Conservation (phyloP, 768 basidiomycete species). For the Pisolithus sp. region DNA sequence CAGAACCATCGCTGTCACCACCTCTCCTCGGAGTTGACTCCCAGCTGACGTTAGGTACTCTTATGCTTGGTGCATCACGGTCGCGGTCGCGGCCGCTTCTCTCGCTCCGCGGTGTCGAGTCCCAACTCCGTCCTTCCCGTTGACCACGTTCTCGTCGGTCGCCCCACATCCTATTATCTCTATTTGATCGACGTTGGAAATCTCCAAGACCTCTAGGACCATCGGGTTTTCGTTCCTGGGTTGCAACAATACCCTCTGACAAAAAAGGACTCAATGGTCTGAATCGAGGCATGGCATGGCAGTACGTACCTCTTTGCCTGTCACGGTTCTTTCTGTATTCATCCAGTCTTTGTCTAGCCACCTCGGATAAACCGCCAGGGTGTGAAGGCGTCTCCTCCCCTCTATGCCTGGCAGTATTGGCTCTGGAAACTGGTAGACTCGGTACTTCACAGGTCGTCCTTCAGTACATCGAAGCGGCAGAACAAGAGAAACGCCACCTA, state of each 20-base stretch:
- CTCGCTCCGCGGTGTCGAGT: conserved; percentile 57
- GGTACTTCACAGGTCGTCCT: conserved; percentile 51
- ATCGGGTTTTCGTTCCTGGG: conserved; percentile 48
- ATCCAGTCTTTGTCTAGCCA: conserved; percentile 63
- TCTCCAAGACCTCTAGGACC: conserved; percentile 81
- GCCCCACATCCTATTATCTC: conserved; percentile 51
- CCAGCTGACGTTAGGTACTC: conserved; percentile 91
- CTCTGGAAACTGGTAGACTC: conserved; percentile 53
- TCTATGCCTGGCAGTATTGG: conserved; percentile 58
- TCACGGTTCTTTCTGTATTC: conserved; percentile 70
- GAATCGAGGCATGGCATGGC: not conserved
- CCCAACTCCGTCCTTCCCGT: conserved; percentile 39
- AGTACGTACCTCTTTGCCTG: conserved; percentile 52
- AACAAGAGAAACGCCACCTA: conserved; percentile 24
- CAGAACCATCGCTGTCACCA: conserved; percentile 48
- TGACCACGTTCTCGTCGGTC: conserved; percentile 35
- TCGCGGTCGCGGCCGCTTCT: conserved; percentile 33
- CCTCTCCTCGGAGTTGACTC: conserved; percentile 78
- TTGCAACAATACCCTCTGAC: conserved; percentile 66
- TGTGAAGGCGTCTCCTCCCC: conserved; percentile 93
- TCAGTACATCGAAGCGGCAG: not conserved
- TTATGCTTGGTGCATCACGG: conserved; percentile 72
- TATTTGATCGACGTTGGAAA: conserved; percentile 88
- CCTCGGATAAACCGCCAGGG: conserved; percentile 80
- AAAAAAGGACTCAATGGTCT: not conserved